These are phyloP conservation scores for Penicillium arizonense DNA, from an alignment of 495 filamentous ascomycete genomes.

Conservation along the genomic window DNA sequence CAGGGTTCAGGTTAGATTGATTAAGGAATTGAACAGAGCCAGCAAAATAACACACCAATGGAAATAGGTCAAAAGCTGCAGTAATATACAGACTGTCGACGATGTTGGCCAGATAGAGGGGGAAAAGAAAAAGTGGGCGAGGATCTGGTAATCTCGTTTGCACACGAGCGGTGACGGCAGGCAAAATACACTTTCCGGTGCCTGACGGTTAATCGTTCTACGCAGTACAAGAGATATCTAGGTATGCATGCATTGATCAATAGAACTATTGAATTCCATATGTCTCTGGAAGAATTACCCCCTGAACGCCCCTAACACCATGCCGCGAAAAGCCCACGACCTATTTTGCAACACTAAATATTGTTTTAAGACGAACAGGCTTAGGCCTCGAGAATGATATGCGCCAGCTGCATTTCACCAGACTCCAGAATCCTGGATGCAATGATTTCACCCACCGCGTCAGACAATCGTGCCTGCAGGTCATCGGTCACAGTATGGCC, in stretches of 20 bases:
- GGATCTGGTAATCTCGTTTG: not conserved
- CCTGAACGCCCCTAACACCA: constrained; percentile 16
- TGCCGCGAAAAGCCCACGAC: not conserved
- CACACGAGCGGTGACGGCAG: constrained; percentile 18
- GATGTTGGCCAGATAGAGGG: constrained; percentile 5
- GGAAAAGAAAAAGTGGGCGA: not conserved
- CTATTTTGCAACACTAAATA: constrained; percentile 1
- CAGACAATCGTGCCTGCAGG: constrained; percentile 53
- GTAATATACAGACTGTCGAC: constrained; percentile 12
- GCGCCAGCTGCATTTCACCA: constrained; percentile 42
- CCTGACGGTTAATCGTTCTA: constrained; percentile 4
- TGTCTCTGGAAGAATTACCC: not conserved
- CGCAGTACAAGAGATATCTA: not conserved
- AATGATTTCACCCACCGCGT: constrained; percentile 59
- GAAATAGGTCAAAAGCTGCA: not conserved
- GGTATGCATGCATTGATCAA: not conserved
- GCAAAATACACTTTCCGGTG: constrained; percentile 16
- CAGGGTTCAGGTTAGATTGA: constrained; percentile 10
- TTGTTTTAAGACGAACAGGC: constrained; percentile 1
- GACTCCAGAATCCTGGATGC: constrained; percentile 50
- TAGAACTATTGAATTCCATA: not conserved
- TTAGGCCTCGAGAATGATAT: constrained; percentile 32
- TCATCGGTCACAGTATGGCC: constrained; percentile 49
- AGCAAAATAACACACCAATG: constrained; percentile 6
- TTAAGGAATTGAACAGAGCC: not conserved